Base-by-base conservation (phyloP, 768 basidiomycete species). In the Boletus eberwhitei region DNA sequence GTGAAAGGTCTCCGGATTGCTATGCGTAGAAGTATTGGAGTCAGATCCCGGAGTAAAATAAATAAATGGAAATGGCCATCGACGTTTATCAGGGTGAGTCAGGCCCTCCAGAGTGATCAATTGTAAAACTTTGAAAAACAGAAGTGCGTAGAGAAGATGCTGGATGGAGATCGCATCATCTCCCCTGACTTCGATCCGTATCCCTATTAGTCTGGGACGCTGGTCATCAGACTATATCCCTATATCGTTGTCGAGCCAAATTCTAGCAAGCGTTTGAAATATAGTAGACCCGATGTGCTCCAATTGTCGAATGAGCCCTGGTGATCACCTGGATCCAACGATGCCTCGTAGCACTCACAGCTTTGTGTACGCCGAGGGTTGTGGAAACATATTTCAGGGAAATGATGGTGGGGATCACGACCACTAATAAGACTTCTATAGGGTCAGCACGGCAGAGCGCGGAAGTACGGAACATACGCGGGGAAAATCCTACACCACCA, bases 301-400 rank as follows among this genome's bases (percentile, higher is more conserved):
- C 54, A 91, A 73, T 88, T 90, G 53, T 40, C 39, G 5, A 41
- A 52, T 36, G 12, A 43, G 8, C 43, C 11, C 0, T 35, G 26
- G 21, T 55, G 21, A 57, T 8, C 24, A 43, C 36, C 26, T 37
- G 11, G 12, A 31, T 41, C 5, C 22, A 6, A 34, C 17, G 8
- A 41, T 24, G 7, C 31, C 48, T 22, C 26, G 36, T 52, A 40
- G 17, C 12, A 71, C 85, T 57, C 71, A 89, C 89, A 64, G 84
- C 83, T 67, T 91, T 90, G 64, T 91, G 88, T 8, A 84, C 83
- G 1, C 88, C 89, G 0, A 91, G 75, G 5, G 87, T 87, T 1
- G 90, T 90, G 2, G 87, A 86, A 42, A 91, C 82, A 66, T 86
- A 90, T 65, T 86, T 86, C 19, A 78, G 59, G 8, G 83, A 79